Evolutionary conservation across 2,329 filamentous ascomycete genomes (phyloP), one percentile per base, ranked within the genome.

Genomic region (Paraphoma chrysanthemicola): DNA sequence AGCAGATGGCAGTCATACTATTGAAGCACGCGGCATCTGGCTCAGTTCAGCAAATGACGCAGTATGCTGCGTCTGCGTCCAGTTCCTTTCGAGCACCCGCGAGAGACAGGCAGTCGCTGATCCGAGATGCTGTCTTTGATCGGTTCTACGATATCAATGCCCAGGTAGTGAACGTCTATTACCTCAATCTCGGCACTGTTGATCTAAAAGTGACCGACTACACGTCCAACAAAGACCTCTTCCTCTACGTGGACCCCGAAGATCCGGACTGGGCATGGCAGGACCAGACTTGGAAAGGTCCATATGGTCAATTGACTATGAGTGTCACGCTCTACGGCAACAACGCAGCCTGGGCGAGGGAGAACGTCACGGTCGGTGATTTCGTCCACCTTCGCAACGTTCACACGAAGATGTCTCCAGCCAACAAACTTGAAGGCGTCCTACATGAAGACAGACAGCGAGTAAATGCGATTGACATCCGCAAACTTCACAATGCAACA

Each of bases 311-410:
- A 67, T 80, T 85, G 69, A 89, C 88, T 1, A 80, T 97, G 50
- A 87, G 89, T 64, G 77, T 97, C 23, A 90, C 87, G 29, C 82
- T 90, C 29, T 96, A 82, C 73, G 86, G 89, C 12, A 85, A 85
- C 0, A 90, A 97, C 72, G 86, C 87, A 1, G 66, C 71, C 1
- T 86, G 79, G 60, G 83, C 89, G n/a, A 82, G 81, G 14, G 69
- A 82, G 0, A 73, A 85, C 6, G 78, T 95, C 28, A 77, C 81
- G 2, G 73, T 79, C n/a, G 85, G 86, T 3, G 79, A 86, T 23
- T 88, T 89, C 81, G 78, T 96, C 2, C 77, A 77, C 4, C 75
- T 97, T 6, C 83, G 80, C 18, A 97, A 97, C 66, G 82, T 96
- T 3, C 89, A 89, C 17, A 82, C 92, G 60, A 91, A 89, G 60